Base-by-base conservation (phyloP, 192 early-diverging fungal genomes). In the Coemansia sp. region DNA sequence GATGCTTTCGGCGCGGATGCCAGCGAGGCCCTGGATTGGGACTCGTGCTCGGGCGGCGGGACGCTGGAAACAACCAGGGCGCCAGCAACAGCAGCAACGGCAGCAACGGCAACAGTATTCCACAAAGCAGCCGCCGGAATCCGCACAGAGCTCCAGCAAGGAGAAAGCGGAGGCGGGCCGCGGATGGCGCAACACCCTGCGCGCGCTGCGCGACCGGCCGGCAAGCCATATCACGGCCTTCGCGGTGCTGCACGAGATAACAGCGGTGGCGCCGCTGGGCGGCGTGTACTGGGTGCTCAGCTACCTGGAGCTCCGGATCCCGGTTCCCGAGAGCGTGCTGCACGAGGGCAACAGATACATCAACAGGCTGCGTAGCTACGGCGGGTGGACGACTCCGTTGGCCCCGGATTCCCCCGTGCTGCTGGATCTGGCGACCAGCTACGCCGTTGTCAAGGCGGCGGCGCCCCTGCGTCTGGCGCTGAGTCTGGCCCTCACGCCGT, bases 171-270 rank as follows among this genome's bases (percentile, higher is more conserved):
- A 54, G 52, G 21, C 13, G 12, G 19, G 11, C 41, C 42, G 64
- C 5, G 56, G 74, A 4, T 76, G 70, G 72, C 72, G 60, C 44
- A 56, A 18, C 66, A 69, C 57, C 52, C 67, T 62, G 68, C 63
- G 81, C 6, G 84, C 82, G 57, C 89, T 92, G 70, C 77, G 83
- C 52, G 82, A 86, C 60, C 88, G 89, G 39, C 91, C 91, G 8
- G 87, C 85, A 38, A 89, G 87, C 56, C 88, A 92, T 65, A 63
- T 91, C 16, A 82, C 86, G 8, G 79, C 93, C 1, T 97, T 97
- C 75, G 84, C 87, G 8, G 65, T 95, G 15, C 85, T 97, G 23
- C 95, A 97, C 73, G 94, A 97, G 79, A 58, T 95, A 4, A 97
- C 95, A 3, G 95, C 94, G 2, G 76, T 97, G 23, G 76, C 89